Evolutionary conservation across 176 grass and related monocot species (phyloP), one percentile per base, ranked within the genome.

Genomic region (Triticum timopheevii): DNA sequence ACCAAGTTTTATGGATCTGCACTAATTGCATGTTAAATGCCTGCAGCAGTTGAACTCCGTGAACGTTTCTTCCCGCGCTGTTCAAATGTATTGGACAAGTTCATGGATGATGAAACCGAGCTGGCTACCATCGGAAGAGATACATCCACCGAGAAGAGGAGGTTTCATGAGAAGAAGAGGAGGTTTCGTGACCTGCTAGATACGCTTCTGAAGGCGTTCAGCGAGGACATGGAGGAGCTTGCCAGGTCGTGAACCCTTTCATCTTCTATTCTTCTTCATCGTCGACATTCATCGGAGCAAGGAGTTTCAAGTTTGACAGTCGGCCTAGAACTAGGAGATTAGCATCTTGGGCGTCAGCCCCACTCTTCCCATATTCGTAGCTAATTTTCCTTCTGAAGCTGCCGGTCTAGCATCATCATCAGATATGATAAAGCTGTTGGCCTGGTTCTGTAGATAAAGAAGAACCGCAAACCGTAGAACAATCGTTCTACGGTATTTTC

Each of bases 31-130:
- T 84, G 13, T 13, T 87, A 20, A 77, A 52, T 76, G 64, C 65
- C 7, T 89, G 11, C 85, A 30, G 19, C 89, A 99, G 94, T 99
- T 68, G 90, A 96, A 77, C 83, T 96, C 13, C 94, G 97, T 6
- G 94, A 91, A 66, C 71, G 80, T 22, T 99, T 78, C 67, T 99
- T 99, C 76, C 97, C 97, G 0, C 89, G 97, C 7, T 99, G 97
- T 90, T 96, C 92, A 10, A 30, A 49, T 7, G 83, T 86, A 2
- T 77, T 99, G 7, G 83, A 99, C 77, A 84, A 90, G 65, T 81
- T 93, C 68, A 94, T 99, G 92, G 94, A 96, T 39, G 90, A 91
- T 8, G 92, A 99, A 25, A 33, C 22, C 10, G 88, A 87, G 36
- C 44, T 87, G 7, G 75, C 22, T 66, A 92, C 56, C 11, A 74